These are phyloP conservation scores for Sphagnum fallax DNA, from an alignment of 228 moss, liverwort and hornwort genomes.

Conservation along the genomic window DNA sequence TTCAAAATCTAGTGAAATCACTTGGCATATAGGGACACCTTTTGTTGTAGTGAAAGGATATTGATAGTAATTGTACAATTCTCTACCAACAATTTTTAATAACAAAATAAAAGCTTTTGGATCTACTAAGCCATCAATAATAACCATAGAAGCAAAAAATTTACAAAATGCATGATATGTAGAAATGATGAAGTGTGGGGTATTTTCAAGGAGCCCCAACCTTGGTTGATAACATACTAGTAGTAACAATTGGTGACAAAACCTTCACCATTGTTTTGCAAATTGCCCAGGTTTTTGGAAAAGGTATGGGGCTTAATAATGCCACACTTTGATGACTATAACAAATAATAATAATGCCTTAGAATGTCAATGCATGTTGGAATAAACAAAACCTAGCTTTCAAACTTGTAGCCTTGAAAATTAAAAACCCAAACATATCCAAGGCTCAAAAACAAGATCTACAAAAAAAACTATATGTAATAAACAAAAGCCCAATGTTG, in stretches of 20 bases:
- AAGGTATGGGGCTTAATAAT: not conserved
- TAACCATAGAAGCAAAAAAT: too few relatives aligned
- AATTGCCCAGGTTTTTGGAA: not conserved
- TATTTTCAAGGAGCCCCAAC: not conserved
- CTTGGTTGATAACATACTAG: not conserved
- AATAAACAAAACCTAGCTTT: not conserved
- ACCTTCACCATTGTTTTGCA: not conserved
- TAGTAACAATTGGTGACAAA: not conserved
- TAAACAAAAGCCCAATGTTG: too few relatives aligned
- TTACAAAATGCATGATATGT: not conserved
- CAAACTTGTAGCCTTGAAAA: not conserved
- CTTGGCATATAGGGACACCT: too few relatives aligned
- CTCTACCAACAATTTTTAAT: too few relatives aligned
- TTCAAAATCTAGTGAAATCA: too few relatives aligned
- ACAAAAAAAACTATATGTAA: too few relatives aligned
- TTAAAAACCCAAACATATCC: not conserved
- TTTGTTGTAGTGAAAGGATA: too few relatives aligned
- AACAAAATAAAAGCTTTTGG: too few relatives aligned
- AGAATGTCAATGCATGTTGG: not conserved
- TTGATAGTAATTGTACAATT: too few relatives aligned
- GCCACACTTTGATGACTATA: not conserved
- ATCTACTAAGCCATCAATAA: too few relatives aligned
- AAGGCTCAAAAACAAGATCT: not conserved
- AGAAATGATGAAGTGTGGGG: not conserved
- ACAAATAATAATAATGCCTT: not conserved